Conservation (phyloP, 1,284 basidiomycete species). For the Papiliotrema nemorosa region DNA sequence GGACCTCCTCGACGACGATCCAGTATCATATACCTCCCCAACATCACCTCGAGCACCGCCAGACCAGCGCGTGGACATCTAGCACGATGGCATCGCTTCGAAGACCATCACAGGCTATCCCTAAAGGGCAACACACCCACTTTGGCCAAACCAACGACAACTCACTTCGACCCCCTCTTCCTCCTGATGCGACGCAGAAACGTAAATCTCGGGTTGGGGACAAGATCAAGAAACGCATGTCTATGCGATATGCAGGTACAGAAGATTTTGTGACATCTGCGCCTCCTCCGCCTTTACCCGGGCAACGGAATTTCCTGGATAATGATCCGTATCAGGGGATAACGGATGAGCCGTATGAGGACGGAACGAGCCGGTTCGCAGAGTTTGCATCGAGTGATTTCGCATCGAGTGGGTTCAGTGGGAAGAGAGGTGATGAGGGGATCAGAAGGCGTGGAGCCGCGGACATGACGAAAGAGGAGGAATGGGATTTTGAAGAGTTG, state of each 20-base stretch:
- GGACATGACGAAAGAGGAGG: slow-evolving; percentile 39
- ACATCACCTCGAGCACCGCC: not conserved
- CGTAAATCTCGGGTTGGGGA: slow-evolving; percentile 75
- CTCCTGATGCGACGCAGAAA: slow-evolving; percentile 13
- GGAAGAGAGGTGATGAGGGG: slow-evolving; percentile 24
- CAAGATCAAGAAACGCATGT: slow-evolving; percentile 90
- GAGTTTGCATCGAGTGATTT: slow-evolving; percentile 33
- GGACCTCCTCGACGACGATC: too few species aligned
- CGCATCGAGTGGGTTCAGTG: slow-evolving; percentile 15
- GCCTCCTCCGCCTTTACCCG: slow-evolving; percentile 57
- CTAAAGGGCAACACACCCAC: not conserved
- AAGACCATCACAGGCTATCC: slow-evolving; percentile 16
- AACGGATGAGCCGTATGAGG: slow-evolving; percentile 8
- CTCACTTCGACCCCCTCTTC: slow-evolving; percentile 8
- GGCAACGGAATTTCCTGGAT: slow-evolving; percentile 22
- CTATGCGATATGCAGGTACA: slow-evolving; percentile 60
- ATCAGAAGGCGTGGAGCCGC: slow-evolving; percentile 30
- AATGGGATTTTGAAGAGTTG: slow-evolving; percentile 61
- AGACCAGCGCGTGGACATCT: too few species aligned
- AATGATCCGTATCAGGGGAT: slow-evolving; percentile 34
- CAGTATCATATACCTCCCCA: too few species aligned
- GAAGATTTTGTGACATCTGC: slow-evolving; percentile 32
- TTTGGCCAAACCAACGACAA: not conserved
- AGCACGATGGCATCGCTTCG: slow-evolving; percentile 27
- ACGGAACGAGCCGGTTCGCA: slow-evolving; percentile 21